Percentiles rank a stretch among this genome's conserved stretches.
Conservation (phyloP, 805 yeast species). For the Wickerhamomyces hampshirensis region DNA sequence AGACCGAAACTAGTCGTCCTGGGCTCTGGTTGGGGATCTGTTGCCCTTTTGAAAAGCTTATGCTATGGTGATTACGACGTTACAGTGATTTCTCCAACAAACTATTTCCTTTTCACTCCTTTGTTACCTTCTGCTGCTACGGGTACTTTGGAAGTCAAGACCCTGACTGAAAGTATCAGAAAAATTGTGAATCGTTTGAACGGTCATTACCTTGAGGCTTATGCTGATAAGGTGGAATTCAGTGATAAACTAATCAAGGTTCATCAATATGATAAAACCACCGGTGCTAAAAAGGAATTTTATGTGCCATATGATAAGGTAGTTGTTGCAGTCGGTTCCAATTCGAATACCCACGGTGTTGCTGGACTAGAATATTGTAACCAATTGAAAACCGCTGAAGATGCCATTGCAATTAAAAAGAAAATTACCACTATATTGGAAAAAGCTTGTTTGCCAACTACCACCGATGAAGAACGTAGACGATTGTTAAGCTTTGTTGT, state of each 20-base stretch:
- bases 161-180: slow-evolving; percentile 60
- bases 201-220: slow-evolving; percentile 61
- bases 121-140: slow-evolving; percentile 67
- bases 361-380: slow-evolving; percentile 60
- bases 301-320: slow-evolving; percentile 71
- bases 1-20: slow-evolving; percentile 56
- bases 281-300: slow-evolving; percentile 39
- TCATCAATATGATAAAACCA: slow-evolving; percentile 35
- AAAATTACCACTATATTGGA: slow-evolving; percentile 54
- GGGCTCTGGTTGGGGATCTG: slow-evolving; percentile 74
- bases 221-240: slow-evolving; percentile 54
- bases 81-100: slow-evolving; percentile 63
- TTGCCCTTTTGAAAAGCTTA: slow-evolving; percentile 48
- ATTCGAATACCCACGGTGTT: slow-evolving; percentile 66
- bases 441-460: slow-evolving; percentile 60
- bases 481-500: slow-evolving; percentile 57
- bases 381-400: slow-evolving; percentile 62
- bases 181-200: slow-evolving; percentile 44
- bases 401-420: slow-evolving; percentile 51
- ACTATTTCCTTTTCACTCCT: slow-evolving; percentile 67
- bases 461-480: slow-evolving; percentile 58
- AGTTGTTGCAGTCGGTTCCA: slow-evolving; percentile 65
- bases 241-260: slow-evolving; percentile 55
- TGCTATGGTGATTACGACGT: slow-evolving; percentile 55
- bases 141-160: slow-evolving; percentile 62